Evolutionary conservation across 2,329 filamentous ascomycete genomes (phyloP).

Genomic region (Macrophomina pseudophaseolina): DNA sequence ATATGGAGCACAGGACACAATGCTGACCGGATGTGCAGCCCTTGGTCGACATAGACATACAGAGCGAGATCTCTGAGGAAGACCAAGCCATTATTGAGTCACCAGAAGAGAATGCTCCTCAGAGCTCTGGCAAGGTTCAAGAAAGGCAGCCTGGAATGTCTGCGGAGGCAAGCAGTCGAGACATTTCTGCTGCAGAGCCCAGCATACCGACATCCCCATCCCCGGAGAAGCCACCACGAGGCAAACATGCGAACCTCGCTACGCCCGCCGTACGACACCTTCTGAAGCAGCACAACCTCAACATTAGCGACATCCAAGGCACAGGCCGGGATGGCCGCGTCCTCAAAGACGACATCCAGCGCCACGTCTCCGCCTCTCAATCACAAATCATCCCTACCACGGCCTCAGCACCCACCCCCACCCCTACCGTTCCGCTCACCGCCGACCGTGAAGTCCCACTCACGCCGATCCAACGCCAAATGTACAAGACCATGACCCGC

Average conservation of each 20-base stretch:
- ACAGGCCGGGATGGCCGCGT: slow-evolving; percentile 92
- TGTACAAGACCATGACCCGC: slow-evolving; percentile 98
- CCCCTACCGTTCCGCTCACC: slow-evolving; percentile 39
- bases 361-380: slow-evolving; percentile 54
- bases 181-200: slow-evolving; percentile 10
- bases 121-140: not conserved
- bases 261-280: slow-evolving; percentile 92
- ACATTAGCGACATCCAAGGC: slow-evolving; percentile 78
- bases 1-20: not conserved
- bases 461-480: slow-evolving; percentile 81
- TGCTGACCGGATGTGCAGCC: slow-evolving; percentile 57
- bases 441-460: slow-evolving; percentile 72
- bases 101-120: slow-evolving; percentile 3
- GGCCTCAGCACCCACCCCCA: slow-evolving; percentile 33
- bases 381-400: slow-evolving; percentile 31
- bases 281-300: slow-evolving; percentile 76
- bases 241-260: slow-evolving; percentile 76
- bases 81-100: slow-evolving; percentile 50
- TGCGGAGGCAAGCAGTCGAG: slow-evolving; percentile 29
- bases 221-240: slow-evolving; percentile 45
- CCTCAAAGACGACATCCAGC: slow-evolving; percentile 87
- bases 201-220: not conserved
- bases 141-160: slow-evolving; percentile 33
- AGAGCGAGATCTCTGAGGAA: slow-evolving; percentile 72
- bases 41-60: slow-evolving; percentile 92